phyloP scores from a whole-genome alignment of 2,329 filamentous ascomycete genomes.

The Paraphaeosphaeria minitans region DNA sequence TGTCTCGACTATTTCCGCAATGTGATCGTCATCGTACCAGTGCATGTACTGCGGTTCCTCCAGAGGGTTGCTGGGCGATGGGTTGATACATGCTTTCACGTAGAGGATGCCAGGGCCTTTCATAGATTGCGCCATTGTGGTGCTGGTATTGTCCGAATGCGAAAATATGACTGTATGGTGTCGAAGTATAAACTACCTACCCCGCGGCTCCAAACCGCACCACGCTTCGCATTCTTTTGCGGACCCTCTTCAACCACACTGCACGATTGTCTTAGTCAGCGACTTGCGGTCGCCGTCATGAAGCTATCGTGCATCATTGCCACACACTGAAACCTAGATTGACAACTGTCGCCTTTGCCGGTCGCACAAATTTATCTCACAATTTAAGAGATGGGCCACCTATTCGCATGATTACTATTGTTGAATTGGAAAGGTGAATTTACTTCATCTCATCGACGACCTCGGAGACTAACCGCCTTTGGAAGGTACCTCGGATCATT shows the following conservation, averaged over 20 bases:
- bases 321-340: too few species aligned
- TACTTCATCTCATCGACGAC: background rate
- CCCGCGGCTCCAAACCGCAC: conserved; percentile 11
- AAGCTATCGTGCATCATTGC: too few species aligned
- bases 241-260: background rate
- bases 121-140: conserved; percentile 21
- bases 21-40: conserved; percentile 51
- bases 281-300: too few species aligned
- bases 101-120: conserved; percentile 41
- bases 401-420: too few species aligned
- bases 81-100: conserved; percentile 35
- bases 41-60: conserved; percentile 37
- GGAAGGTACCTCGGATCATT: conserved; percentile 2
- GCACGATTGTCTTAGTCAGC: too few species aligned
- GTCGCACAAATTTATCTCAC: too few species aligned
- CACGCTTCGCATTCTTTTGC: background rate
- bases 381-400: too few species aligned
- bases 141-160: background rate
- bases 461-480: conserved; percentile 1
- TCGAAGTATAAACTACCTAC: conserved; percentile 9
- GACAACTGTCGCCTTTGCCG: too few species aligned
- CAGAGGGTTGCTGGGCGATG: conserved; percentile 31
- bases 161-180: background rate
- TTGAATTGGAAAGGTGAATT: too few species aligned
- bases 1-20: conserved; percentile 44